Evolutionary conservation across 2,329 filamentous ascomycete species (phyloP), one percentile per base, ranked within the genome.

Genomic region (Amauroascus niger): DNA sequence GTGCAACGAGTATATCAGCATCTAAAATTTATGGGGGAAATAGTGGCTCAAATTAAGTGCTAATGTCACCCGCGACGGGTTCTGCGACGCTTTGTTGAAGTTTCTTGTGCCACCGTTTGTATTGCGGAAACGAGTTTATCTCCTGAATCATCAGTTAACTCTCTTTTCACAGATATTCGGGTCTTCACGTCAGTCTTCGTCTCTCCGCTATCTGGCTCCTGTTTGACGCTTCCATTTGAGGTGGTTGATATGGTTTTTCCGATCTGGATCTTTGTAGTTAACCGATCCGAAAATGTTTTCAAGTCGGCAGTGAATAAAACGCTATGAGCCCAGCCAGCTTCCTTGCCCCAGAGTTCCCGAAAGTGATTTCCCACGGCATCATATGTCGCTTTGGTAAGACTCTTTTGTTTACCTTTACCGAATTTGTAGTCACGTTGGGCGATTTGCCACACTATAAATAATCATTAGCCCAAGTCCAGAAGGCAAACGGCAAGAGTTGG

Each of bases 251-350:
- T 30, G 26, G 58, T 57, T 14, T 59, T 60, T 32, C 71, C 62
- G 4, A 63, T 60, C 18, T 68, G 62, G 39, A 71, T 65, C 52
- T 69, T 66, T 32, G 67, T 65, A 59, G 64, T 66, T n/a, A 81
- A 65, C 59, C 74, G 77, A 59, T 87, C 85, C 0, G 89, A 84
- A 64, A 97, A 97, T 0, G 87, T 81, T 64, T 82, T 86, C 54
- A 98, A 69, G 65, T 98, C 90, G 0, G 93, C 94, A 0, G 93
- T 95, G 65, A 98, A 98, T 11, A 98, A 76, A 7, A 98, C 93
- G 2, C 88, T 95, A 71, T 98, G 93, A 8, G 94, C 93, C 94
- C 94, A 98, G 0, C 93, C 93, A 1, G 93, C 93, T 63, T 97
- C 87, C 55, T 85, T 80, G 0, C 93, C 93, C 93, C 94, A 98